phyloP scores from a whole-genome alignment of 306 rosid genomes.

The Pterocarpus santalinus region DNA sequence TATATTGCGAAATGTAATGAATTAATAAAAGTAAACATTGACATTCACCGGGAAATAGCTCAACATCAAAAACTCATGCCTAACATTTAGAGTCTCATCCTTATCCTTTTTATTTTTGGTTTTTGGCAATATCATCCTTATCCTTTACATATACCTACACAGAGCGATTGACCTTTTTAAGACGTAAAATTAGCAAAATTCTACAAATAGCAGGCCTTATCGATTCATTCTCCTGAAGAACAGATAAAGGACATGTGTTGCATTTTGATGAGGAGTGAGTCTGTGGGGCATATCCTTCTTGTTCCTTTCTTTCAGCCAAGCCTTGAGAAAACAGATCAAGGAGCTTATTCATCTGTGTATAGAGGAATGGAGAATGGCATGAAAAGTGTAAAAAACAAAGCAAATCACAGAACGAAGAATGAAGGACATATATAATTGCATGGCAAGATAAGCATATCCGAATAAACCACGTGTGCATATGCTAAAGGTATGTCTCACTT shows the following conservation, averaged over 20 bases:
- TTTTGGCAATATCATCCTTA: neutral
- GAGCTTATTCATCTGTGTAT: neutral
- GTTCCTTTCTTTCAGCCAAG: slow-evolving; percentile 7
- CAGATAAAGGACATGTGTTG: slow-evolving; percentile 20
- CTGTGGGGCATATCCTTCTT: neutral
- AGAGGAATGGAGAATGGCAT: neutral
- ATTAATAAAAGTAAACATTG: too few species aligned
- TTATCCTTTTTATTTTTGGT: neutral
- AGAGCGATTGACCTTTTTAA: neutral
- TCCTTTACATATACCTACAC: neutral
- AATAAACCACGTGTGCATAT: slow-evolving; percentile 36
- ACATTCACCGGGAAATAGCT: too few species aligned
- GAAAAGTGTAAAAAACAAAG: neutral
- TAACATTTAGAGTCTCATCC: neutral
- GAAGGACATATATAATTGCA: neutral
- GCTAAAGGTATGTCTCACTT: slow-evolving; percentile 12
- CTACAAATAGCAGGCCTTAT: slow-evolving; percentile 17
- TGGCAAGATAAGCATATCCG: slow-evolving; percentile 27
- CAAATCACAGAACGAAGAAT: neutral
- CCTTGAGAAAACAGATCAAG: neutral
- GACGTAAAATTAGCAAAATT: slow-evolving; percentile 7
- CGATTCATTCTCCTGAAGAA: neutral
- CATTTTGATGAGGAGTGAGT: slow-evolving; percentile 4
- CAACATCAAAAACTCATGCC: neutral
- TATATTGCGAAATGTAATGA: too few species aligned